phyloP scores from a whole-genome alignment of 768 basidiomycete genomes.

The Mycena alexandri region DNA sequence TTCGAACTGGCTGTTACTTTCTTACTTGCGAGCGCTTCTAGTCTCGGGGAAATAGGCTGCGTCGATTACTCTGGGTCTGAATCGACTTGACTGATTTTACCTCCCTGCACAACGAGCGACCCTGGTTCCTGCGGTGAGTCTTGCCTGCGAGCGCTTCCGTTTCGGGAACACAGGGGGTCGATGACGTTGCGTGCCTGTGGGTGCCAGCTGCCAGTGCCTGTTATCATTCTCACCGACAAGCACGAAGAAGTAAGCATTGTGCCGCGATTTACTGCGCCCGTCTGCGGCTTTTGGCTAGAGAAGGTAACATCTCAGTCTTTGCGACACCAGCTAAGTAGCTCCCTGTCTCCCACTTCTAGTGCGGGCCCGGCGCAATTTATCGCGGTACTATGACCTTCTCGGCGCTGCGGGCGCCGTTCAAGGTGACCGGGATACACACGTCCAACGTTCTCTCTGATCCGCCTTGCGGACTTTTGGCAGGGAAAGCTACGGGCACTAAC shows the following conservation, averaged over 20 bases:
- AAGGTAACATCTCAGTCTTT: not conserved
- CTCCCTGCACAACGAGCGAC: too few relatives aligned
- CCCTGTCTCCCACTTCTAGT: not conserved
- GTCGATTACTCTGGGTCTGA: not conserved
- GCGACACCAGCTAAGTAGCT: not conserved
- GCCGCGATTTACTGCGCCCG: constrained; percentile 1
- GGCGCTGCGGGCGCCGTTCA: not conserved
- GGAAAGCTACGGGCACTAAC: too few relatives aligned
- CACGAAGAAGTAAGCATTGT: too few relatives aligned
- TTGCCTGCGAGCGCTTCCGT: too few relatives aligned
- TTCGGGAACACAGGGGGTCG: too few relatives aligned
- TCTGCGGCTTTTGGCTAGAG: not conserved
- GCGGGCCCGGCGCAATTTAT: not conserved
- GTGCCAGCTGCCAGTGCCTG: not conserved
- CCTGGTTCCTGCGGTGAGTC: too few relatives aligned
- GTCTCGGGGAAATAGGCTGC: constrained; percentile 7
- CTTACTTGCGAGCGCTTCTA: constrained; percentile 3
- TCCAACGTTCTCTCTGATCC: too few relatives aligned
- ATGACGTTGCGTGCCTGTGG: constrained; percentile 6
- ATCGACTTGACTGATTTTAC: too few relatives aligned
- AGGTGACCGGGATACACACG: too few relatives aligned
- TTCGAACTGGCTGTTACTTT: not conserved
- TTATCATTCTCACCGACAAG: not conserved
- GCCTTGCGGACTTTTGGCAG: too few relatives aligned
- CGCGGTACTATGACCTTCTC: not conserved